These are phyloP conservation scores for Thymus quinquecostatus DNA, from an alignment of 257 asterid genomes.

Conservation along the genomic window DNA sequence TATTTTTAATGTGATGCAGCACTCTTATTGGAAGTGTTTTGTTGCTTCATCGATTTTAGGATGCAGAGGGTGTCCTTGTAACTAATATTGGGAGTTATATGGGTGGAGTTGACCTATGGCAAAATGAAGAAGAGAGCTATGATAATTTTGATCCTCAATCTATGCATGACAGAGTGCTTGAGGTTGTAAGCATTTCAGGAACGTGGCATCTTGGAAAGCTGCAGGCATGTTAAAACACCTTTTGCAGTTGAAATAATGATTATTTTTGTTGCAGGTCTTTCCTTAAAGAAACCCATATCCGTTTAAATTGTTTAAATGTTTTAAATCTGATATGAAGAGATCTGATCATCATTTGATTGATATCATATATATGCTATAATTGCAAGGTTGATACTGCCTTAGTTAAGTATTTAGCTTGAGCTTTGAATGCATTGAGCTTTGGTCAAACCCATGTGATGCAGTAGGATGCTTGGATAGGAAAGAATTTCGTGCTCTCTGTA, in stretches of 20 bases:
- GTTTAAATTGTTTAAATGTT: conserved; percentile 10
- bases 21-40: conserved; percentile 27
- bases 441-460: not conserved
- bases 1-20: conserved; percentile 3
- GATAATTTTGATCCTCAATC: conserved; percentile 98
- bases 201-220: conserved; percentile 99
- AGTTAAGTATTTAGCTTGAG: conserved; percentile 1
- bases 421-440: conserved; percentile 3
- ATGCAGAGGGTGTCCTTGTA: conserved; percentile 94
- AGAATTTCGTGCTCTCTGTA: conserved; percentile 4
- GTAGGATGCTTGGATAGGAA: conserved; percentile 11
- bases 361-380: not conserved
- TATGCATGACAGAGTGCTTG: conserved; percentile 97
- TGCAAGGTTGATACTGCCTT: conserved; percentile 17
- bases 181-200: conserved; percentile 97
- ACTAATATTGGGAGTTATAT: conserved; percentile 96
- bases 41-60: conserved; percentile 48
- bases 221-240: conserved; percentile 57
- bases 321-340: conserved; percentile 19
- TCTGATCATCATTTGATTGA: conserved; percentile 10
- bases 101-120: conserved; percentile 99
- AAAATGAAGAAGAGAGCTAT: conserved; percentile 86
- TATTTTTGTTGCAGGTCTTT: conserved; percentile 13
- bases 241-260: conserved; percentile 5
- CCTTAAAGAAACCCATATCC: not conserved